phyloP scores from a whole-genome alignment of 257 asterid genomes.

The Forsythia suspensa region DNA sequence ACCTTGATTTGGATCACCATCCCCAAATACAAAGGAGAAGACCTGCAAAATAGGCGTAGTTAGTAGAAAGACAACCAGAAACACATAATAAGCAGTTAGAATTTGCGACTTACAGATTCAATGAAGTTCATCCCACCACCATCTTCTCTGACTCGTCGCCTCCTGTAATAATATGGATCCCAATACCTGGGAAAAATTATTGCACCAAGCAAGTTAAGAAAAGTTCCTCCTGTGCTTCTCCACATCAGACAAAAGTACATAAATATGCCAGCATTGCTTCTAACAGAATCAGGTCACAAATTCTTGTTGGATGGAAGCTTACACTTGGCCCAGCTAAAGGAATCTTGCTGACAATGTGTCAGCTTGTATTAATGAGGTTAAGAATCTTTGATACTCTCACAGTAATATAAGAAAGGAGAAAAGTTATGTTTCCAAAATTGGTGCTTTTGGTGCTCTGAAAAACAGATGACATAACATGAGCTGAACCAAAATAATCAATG shows the following conservation, averaged over 20 bases:
- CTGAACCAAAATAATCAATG: not conserved
- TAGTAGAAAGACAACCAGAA: slow-evolving; percentile 22
- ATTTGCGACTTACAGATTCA: slow-evolving; percentile 70
- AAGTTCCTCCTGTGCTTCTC: not conserved
- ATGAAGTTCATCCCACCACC: slow-evolving; percentile 82
- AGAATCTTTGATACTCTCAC: not conserved
- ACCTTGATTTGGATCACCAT: slow-evolving; percentile 99
- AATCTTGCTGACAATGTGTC: slow-evolving; percentile 8
- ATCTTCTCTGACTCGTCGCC: slow-evolving; percentile 54
- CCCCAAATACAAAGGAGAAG: slow-evolving; percentile 95
- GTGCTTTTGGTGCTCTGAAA: not conserved
- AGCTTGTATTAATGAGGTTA: slow-evolving; percentile 2
- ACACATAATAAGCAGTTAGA: slow-evolving; percentile 9
- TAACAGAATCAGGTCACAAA: slow-evolving; percentile 21
- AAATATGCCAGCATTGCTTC: slow-evolving; percentile 15
- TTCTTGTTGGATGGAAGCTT: slow-evolving; percentile 8
- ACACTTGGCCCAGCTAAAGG: slow-evolving; percentile 6
- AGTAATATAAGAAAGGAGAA: slow-evolving; percentile 4
- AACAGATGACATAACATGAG: not conserved
- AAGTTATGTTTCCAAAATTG: slow-evolving; percentile 1
- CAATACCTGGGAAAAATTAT: slow-evolving; percentile 64
- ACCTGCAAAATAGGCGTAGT: slow-evolving; percentile 53
- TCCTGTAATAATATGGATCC: slow-evolving; percentile 94
- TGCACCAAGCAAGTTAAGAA: slow-evolving; percentile 17
- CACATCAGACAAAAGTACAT: slow-evolving; percentile 18